phyloP scores from a whole-genome alignment of 805 yeast species.

The Yarrowia sp. region DNA sequence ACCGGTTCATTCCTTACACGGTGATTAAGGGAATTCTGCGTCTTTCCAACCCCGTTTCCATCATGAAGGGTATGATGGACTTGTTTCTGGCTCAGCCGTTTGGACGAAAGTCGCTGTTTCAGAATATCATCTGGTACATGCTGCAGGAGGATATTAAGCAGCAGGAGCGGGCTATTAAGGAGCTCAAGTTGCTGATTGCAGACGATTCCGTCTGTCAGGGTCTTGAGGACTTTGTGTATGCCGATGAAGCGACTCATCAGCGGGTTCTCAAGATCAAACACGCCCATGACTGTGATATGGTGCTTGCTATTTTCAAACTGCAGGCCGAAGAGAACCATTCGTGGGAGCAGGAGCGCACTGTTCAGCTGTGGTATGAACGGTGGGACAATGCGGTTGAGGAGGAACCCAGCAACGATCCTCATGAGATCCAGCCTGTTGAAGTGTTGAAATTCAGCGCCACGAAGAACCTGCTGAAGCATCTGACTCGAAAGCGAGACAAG shows the following conservation, averaged over 20 bases:
- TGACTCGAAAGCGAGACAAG: slow-evolving; percentile 76
- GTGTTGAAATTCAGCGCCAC: slow-evolving; percentile 39
- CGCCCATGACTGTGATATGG: slow-evolving; percentile 17
- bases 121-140: slow-evolving; percentile 73
- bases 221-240: slow-evolving; percentile 41
- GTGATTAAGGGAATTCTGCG: slow-evolving; percentile 77
- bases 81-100: slow-evolving; percentile 81
- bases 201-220: slow-evolving; percentile 39
- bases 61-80: slow-evolving; percentile 80
- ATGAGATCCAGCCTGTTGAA: slow-evolving; percentile 39
- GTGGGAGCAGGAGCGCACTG: slow-evolving; percentile 26
- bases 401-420: slow-evolving; percentile 42
- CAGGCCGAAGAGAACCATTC: slow-evolving; percentile 30
- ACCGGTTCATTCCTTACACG: slow-evolving; percentile 79
- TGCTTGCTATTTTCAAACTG: slow-evolving; percentile 30
- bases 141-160: slow-evolving; percentile 76
- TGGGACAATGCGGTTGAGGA: slow-evolving; percentile 51
- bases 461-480: slow-evolving; percentile 67
- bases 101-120: slow-evolving; percentile 71
- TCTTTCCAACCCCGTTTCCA: slow-evolving; percentile 85
- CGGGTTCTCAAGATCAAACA: slow-evolving; percentile 42
- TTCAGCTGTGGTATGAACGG: slow-evolving; percentile 48
- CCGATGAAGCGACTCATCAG: slow-evolving; percentile 47
- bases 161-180: slow-evolving; percentile 61
- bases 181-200: slow-evolving; percentile 54